phyloP scores from a whole-genome alignment of 2,329 filamentous ascomycete genomes.

The Penicillium sp. region DNA sequence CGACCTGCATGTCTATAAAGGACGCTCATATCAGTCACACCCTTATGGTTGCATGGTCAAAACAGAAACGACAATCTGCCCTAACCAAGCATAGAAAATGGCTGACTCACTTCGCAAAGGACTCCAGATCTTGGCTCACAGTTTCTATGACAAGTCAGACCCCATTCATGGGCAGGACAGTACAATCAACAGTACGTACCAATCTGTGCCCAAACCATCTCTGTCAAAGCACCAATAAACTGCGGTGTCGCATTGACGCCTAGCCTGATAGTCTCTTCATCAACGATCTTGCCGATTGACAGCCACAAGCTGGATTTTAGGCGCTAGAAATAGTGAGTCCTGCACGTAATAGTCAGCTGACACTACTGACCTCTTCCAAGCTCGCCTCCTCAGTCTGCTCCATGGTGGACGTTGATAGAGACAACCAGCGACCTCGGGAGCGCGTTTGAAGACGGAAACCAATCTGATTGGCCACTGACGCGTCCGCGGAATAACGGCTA shows the following conservation, averaged over 20 bases:
- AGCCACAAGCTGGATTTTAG: constrained; percentile 86
- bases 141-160: constrained; percentile 45
- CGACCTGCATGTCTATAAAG: constrained; percentile 74
- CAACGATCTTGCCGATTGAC: constrained; percentile 81
- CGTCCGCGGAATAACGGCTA: constrained; percentile 20
- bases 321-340: constrained; percentile 54
- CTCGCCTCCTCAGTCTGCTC: constrained; percentile 33
- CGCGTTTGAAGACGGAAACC: constrained; percentile 10
- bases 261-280: constrained; percentile 73
- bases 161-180: neutral
- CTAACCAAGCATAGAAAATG: neutral
- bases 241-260: constrained; percentile 87
- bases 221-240: constrained; percentile 82
- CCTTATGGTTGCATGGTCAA: neutral
- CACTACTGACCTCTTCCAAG: constrained; percentile 36
- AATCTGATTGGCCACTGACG: constrained; percentile 24
- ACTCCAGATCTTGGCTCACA: constrained; percentile 62
- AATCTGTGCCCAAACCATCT: constrained; percentile 85
- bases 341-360: neutral
- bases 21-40: constrained; percentile 23
- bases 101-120: constrained; percentile 57
- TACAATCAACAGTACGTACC: constrained; percentile 53
- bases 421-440: neutral
- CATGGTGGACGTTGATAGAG: constrained; percentile 19
- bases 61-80: neutral